These are phyloP conservation scores for Lipomyces anomalus DNA, from an alignment of 805 yeast genomes.

Conservation along the genomic window DNA sequence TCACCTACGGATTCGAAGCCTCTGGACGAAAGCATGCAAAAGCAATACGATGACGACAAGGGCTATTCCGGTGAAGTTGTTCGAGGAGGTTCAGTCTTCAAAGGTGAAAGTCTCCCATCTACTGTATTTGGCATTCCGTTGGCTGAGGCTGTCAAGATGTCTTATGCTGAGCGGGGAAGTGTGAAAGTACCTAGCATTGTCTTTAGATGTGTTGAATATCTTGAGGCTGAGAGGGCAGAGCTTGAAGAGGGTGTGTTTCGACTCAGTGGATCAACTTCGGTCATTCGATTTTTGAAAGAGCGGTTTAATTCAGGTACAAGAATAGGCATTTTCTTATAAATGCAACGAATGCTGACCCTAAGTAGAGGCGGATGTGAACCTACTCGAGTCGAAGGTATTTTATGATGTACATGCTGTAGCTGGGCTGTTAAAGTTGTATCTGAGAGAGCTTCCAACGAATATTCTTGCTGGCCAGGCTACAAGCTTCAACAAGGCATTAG, in stretches of 20 bases:
- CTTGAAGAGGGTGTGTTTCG: constrained; percentile 88
- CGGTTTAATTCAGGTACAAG: constrained; percentile 47
- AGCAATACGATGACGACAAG: constrained; percentile 8
- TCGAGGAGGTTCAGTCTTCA: constrained; percentile 11
- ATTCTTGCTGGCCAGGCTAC: constrained; percentile 62
- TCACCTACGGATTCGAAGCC: too few species aligned
- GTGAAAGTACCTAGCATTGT: constrained; percentile 63
- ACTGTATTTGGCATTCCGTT: constrained; percentile 18
- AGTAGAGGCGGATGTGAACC: constrained; percentile 57
- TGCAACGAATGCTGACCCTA: background rate
- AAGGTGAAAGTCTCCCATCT: constrained; percentile 3
- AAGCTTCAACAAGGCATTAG: too few species aligned
- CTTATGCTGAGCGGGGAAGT: constrained; percentile 15
- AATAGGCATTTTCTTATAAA: background rate
- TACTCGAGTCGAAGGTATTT: constrained; percentile 34
- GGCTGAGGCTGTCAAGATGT: constrained; percentile 17
- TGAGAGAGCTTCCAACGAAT: constrained; percentile 68
- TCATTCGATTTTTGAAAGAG: constrained; percentile 63
- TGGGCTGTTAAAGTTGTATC: constrained; percentile 74
- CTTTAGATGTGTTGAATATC: constrained; percentile 64
- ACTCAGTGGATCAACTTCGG: constrained; percentile 78
- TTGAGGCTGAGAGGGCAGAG: constrained; percentile 62
- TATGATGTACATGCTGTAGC: constrained; percentile 79
- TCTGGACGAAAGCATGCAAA: background rate
- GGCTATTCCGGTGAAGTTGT: constrained; percentile 14